Evolutionary conservation across 75 land plant species (phyloP), one percentile per base, ranked within the genome.

Genomic region (Picea glauca): DNA sequence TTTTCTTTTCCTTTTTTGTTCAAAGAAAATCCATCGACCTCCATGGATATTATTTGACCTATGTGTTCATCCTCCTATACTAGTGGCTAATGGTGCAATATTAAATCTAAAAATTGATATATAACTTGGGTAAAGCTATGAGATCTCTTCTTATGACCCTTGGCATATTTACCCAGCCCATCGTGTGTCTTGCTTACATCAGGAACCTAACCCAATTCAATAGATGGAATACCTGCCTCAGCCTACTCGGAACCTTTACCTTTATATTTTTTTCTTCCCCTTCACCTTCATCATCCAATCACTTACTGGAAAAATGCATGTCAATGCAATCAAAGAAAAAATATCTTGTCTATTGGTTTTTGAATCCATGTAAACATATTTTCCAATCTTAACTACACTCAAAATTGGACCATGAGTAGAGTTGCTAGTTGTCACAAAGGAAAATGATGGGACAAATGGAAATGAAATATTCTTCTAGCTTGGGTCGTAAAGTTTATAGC

Each of bases 1-100:
- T 92, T 94, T 61, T 89, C 86, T 86, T 94, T 94, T 62, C 97
- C 93, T 79, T 94, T 97, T 20, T 87, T 82, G 75, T 91, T 97
- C 11, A 78, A 77, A 35, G 75, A 68, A 32, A 85, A 77, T 76
- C 84, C 89, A 90, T 96, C 99, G 26, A 96, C 81, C 75, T 94
- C 99, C 99, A 96, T 96, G 5, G 88, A 76, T 56, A 76, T 80
- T 30, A 65, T 56, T 56, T 64, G 62, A 64, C 75, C 70, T 20
- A 74, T 61, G 21, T 74, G 26, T 4, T 85, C 88, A 60, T 82
- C 91, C 23, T 79, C 85, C 50, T 79, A 85, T 46, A 60, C 83
- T 31, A 86, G 78, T 0, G 85, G 73, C 57, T 88, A 89, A 82
- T 83, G 91, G 61, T 87, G 81, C 80, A 91, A 62, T 20, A 96